Base-by-base conservation (phyloP, 2,329 filamentous ascomycete genomes). In the Beauveria pseudobassiana region DNA sequence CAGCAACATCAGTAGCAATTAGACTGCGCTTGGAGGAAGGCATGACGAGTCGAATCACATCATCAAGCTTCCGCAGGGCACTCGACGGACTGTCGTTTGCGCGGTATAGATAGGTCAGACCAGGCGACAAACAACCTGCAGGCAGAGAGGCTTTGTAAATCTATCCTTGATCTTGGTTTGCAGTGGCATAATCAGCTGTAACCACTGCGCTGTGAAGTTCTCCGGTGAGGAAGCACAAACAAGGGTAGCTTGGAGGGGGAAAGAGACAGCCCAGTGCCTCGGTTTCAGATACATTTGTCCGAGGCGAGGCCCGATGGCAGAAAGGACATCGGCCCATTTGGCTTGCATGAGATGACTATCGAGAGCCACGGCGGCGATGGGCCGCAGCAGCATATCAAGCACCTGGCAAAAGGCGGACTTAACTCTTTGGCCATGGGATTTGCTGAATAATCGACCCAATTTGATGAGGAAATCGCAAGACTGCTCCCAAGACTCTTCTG, bases 341-440 rank as follows among this genome's bases (percentile, higher is more conserved):
- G 89, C 86, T 65, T 89, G 82, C 59, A 87, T 87, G 63, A 98
- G 82, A 70, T 97, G 90, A 54, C 83, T 87, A 67, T 84, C 85
- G 61, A 81, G 87, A 5, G 91, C 89, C 65, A 87, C 90, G 4
- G 90, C 90, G 16, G 93, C 93, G 56, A 99, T 87, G 1, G 93
- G 91, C 16, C 97, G 82, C 26, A 99, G 77, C 30, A 99, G 80
- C 67, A 90, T 89, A 68, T 96, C 91, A 58, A 99, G 83, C 24
- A 96, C 87, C 69, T 96, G 90, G 71, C 95, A 98, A 71, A 97
- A 99, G 0, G 93, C 91, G 67, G 93, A 89, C 74, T 99, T 99
- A 69, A 98, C 87, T 64, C 87, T 87, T 66, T 91, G 90, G 0
- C 95, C 95, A 69, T 97, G 93, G 5, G 91, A 90, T 67, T 86